Percentiles rank a stretch among this genome's conserved stretches.
These are phyloP conservation scores for Chaetomium strumarium DNA, from an alignment of 2,329 filamentous ascomycete species.

Conservation along the genomic window DNA sequence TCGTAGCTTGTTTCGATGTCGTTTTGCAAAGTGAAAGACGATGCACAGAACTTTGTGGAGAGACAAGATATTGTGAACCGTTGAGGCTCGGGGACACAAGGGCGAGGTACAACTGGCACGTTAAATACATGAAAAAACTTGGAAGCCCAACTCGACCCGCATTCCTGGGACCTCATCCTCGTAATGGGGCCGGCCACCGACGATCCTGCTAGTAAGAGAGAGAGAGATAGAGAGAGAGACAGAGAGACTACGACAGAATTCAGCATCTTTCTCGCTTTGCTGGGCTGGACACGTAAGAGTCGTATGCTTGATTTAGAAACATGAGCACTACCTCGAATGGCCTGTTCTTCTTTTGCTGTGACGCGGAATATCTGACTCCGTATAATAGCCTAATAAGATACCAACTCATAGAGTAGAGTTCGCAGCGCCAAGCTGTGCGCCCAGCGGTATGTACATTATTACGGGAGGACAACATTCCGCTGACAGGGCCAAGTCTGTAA, in stretches of 20 bases:
- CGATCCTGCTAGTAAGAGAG: constrained; percentile 1
- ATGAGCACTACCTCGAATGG: not conserved
- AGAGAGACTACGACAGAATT: not conserved
- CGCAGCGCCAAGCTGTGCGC: constrained; percentile 11
- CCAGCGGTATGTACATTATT: not conserved
- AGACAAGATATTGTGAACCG: no score
- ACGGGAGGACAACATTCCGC: constrained; percentile 9
- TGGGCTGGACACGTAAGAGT: constrained; percentile 7
- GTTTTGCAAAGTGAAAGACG: not conserved
- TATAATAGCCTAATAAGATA: constrained; percentile 10
- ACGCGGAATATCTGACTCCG: not conserved
- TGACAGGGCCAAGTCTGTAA: not conserved
- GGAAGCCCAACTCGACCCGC: no score
- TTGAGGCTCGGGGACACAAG: not conserved
- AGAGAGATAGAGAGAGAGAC: not conserved
- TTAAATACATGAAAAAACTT: not conserved
- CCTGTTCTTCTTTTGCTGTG: not conserved
- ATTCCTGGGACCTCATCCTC: not conserved
- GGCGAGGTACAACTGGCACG: not conserved
- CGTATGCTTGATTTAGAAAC: constrained; percentile 11
- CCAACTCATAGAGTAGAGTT: not conserved
- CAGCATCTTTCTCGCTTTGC: not conserved
- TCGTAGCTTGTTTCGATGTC: not conserved
- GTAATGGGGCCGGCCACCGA: not conserved
- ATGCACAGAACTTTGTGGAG: not conserved